phyloP scores from a whole-genome alignment of 441 rosid genomes.

The Aleurites moluccanus region DNA sequence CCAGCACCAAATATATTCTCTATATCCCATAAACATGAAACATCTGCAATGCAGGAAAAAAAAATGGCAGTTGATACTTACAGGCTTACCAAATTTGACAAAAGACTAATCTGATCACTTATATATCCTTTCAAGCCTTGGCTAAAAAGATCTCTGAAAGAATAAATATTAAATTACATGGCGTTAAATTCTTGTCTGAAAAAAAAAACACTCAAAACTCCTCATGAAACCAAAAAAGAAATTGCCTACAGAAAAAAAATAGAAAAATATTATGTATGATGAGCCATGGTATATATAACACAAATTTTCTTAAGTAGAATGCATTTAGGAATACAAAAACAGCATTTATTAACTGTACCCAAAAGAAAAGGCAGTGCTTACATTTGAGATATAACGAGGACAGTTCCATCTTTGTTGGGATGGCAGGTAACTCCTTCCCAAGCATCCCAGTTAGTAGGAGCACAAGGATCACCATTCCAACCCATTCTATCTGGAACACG shows the following conservation, averaged over 20 bases:
- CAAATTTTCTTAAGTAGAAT: neutral
- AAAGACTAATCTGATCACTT: slow-evolving; percentile 80
- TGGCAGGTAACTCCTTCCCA: slow-evolving; percentile 98
- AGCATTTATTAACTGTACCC: neutral
- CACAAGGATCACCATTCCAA: slow-evolving; percentile 99
- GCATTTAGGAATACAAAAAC: neutral
- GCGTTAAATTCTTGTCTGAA: neutral
- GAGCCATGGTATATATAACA: neutral
- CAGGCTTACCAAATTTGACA: slow-evolving; percentile 82
- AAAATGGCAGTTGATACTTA: slow-evolving; percentile 50
- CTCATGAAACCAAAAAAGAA: neutral
- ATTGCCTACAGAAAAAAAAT: slow-evolving; percentile 1
- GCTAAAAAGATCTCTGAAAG: slow-evolving; percentile 85
- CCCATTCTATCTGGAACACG: slow-evolving; percentile 94
- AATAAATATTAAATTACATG: slow-evolving; percentile 6
- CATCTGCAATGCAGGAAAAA: neutral
- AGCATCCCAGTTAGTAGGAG: slow-evolving; percentile 97
- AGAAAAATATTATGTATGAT: neutral
- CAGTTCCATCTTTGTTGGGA: slow-evolving; percentile 56
- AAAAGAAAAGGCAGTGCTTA: slow-evolving; percentile 38
- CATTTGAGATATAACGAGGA: slow-evolving; percentile 86
- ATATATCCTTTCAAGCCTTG: slow-evolving; percentile 92
- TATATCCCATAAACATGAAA: neutral
- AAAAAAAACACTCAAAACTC: neutral
- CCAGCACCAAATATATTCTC: neutral